These are phyloP conservation scores for Zizania palustris DNA, from an alignment of 202 grass and related monocot genomes.

Conservation along the genomic window DNA sequence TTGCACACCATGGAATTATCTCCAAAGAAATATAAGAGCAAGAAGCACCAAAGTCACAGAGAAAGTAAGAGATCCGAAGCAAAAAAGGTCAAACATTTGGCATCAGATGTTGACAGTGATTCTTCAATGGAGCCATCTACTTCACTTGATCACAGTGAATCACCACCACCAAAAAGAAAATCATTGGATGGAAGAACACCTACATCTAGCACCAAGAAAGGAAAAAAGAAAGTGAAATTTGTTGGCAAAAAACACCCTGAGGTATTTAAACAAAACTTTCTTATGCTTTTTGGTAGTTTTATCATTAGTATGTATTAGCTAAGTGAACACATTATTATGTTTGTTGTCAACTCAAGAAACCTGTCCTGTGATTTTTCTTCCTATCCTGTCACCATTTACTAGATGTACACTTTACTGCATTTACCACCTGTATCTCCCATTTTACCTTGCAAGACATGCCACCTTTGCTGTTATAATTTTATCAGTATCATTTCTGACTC, in stretches of 20 bases:
- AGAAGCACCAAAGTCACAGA: slow-evolving; percentile 53
- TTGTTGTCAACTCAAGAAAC: slow-evolving; percentile 9
- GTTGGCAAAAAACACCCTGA: slow-evolving; percentile 67
- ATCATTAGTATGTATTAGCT: slow-evolving; percentile 12
- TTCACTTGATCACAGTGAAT: slow-evolving; percentile 59
- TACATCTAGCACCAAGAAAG: slow-evolving; percentile 68
- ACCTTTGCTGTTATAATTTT: slow-evolving; percentile 23
- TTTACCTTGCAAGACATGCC: slow-evolving; percentile 21
- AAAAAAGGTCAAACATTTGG: slow-evolving; percentile 58
- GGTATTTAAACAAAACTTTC: slow-evolving; percentile 56
- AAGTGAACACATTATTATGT: slow-evolving; percentile 13
- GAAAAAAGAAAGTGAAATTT: slow-evolving; percentile 75
- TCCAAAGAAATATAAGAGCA: slow-evolving; percentile 65
- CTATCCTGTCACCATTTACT: slow-evolving; percentile 26
- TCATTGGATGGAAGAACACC: slow-evolving; percentile 55
- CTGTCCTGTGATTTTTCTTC: slow-evolving; percentile 2
- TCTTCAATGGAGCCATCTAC: slow-evolving; percentile 62
- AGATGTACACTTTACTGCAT: not conserved
- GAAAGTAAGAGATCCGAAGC: slow-evolving; percentile 52
- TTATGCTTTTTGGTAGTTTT: slow-evolving; percentile 33
- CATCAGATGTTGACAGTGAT: slow-evolving; percentile 48
- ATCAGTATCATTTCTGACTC: not conserved
- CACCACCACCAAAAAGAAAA: slow-evolving; percentile 58
- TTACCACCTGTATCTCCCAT: slow-evolving; percentile 8
- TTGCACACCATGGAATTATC: slow-evolving; percentile 33